These are phyloP conservation scores for Marchantia polymorpha DNA, from an alignment of 225 moss, liverwort and hornwort species.

Conservation along the genomic window DNA sequence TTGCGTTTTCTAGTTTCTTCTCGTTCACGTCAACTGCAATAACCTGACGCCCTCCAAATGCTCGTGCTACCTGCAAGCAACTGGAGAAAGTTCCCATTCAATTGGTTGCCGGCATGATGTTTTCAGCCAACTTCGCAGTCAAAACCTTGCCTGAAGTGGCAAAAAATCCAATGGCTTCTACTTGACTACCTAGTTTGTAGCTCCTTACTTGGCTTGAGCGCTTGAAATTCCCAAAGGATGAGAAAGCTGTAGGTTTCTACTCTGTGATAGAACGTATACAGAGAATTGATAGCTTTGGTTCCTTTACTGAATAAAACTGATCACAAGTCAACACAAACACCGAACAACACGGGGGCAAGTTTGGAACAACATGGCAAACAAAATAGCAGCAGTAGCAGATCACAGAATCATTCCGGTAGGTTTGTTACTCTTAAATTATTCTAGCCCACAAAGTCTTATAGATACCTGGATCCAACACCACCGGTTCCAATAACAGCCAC, in stretches of 20 bases:
- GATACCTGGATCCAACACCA: conserved; percentile 85
- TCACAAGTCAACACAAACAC: not conserved
- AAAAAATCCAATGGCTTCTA: not conserved
- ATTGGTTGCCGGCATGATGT: not conserved
- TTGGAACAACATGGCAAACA: not conserved
- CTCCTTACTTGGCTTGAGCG: too few species aligned
- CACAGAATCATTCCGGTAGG: not conserved
- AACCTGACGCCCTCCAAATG: conserved; percentile 89
- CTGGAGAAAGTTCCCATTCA: conserved; percentile 35
- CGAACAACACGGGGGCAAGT: too few species aligned
- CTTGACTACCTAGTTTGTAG: not conserved
- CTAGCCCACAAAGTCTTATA: not conserved
- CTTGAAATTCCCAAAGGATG: too few species aligned
- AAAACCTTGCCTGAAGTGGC: not conserved
- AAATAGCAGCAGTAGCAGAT: not conserved
- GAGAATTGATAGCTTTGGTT: not conserved
- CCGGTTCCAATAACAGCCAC: conserved; percentile 88
- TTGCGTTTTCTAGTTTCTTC: conserved; percentile 65
- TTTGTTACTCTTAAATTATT: not conserved
- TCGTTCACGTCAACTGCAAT: conserved; percentile 90
- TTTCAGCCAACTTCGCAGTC: not conserved
- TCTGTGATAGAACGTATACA: not conserved
- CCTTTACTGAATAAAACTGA: not conserved
- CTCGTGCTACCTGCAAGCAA: conserved; percentile 94
- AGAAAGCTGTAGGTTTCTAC: too few species aligned